Percentiles rank a stretch among this genome's conserved stretches.
Conservation (phyloP, 495 filamentous ascomycete genomes). For the Rusavskia elegans region DNA sequence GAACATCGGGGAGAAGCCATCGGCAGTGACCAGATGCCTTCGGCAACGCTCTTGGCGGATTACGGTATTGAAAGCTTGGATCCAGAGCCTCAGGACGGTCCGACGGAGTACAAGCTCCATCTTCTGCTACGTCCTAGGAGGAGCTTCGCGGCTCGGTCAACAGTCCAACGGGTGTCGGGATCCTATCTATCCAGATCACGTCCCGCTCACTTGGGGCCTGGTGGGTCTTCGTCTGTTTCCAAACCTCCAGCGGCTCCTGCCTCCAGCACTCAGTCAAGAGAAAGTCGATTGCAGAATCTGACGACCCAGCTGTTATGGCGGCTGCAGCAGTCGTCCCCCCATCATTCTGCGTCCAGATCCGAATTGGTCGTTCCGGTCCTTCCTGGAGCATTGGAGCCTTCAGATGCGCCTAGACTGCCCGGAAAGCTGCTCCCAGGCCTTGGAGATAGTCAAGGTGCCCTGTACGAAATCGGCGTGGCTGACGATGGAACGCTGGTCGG, state of each 20-base stretch:
- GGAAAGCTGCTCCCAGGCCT: constrained; percentile 60
- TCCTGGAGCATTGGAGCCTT: constrained; percentile 40
- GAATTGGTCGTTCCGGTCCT: constrained; percentile 58
- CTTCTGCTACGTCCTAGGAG: constrained; percentile 68
- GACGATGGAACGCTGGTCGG: constrained; percentile 90
- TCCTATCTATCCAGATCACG: constrained; percentile 39
- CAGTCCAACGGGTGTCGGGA: constrained; percentile 40
- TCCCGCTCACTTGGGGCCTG: background rate
- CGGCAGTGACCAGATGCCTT: constrained; percentile 13
- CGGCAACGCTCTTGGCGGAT: constrained; percentile 43
- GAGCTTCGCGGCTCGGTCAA: constrained; percentile 47
- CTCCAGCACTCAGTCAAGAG: constrained; percentile 44
- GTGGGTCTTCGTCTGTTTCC: constrained; percentile 1
- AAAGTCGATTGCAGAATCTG: constrained; percentile 73
- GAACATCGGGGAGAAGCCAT: background rate
- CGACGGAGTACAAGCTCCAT: constrained; percentile 93
- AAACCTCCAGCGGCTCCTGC: constrained; percentile 19
- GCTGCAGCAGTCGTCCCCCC: constrained; percentile 83
- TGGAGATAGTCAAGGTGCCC: constrained; percentile 79
- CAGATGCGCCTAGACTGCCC: constrained; percentile 36
- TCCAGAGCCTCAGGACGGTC: constrained; percentile 84
- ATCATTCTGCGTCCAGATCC: constrained; percentile 60
- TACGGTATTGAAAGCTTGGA: constrained; percentile 63
- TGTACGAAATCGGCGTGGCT: constrained; percentile 93
- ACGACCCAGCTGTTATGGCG: constrained; percentile 94